Evolutionary conservation across 1,139 yeast species (phyloP).

Genomic region (Kodamaea fungicola): DNA sequence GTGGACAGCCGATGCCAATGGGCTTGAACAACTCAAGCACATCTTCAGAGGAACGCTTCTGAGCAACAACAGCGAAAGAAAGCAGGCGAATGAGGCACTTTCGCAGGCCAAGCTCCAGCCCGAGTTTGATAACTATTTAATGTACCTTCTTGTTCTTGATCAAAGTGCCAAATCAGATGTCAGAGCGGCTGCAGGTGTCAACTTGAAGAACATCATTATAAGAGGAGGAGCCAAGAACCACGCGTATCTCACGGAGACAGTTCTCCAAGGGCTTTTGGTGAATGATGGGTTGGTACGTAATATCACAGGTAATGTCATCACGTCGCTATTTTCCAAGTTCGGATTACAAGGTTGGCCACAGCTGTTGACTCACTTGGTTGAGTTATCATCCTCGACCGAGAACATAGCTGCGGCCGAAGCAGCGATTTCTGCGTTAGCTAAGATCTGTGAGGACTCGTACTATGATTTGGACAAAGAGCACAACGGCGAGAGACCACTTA

Average conservation of each 20-base stretch:
- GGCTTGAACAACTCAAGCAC: conserved; percentile 58
- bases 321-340: conserved; percentile 70
- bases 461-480: conserved; percentile 55
- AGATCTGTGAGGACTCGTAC: conserved; percentile 84
- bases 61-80: conserved; percentile 49
- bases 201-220: conserved; percentile 70
- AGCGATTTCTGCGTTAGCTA: conserved; percentile 77
- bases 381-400: conserved; percentile 43
- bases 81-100: conserved; percentile 64
- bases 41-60: conserved; percentile 69
- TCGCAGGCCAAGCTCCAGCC: conserved; percentile 65
- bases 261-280: conserved; percentile 67
- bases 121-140: conserved; percentile 75
- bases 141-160: conserved; percentile 63
- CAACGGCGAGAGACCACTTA: conserved; percentile 66
- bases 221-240: conserved; percentile 31
- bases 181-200: conserved; percentile 86
- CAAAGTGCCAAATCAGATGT: conserved; percentile 46
- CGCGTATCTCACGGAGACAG: conserved; percentile 56
- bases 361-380: conserved; percentile 63
- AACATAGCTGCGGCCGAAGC: conserved; percentile 47
- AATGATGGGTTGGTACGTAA: conserved; percentile 64
- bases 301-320: conserved; percentile 87
- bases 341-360: conserved; percentile 77
- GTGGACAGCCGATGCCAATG: conserved; percentile 64